Conservation (phyloP, 2,329 filamentous ascomycete genomes). For the Fusarium tanahbumbuense region DNA sequence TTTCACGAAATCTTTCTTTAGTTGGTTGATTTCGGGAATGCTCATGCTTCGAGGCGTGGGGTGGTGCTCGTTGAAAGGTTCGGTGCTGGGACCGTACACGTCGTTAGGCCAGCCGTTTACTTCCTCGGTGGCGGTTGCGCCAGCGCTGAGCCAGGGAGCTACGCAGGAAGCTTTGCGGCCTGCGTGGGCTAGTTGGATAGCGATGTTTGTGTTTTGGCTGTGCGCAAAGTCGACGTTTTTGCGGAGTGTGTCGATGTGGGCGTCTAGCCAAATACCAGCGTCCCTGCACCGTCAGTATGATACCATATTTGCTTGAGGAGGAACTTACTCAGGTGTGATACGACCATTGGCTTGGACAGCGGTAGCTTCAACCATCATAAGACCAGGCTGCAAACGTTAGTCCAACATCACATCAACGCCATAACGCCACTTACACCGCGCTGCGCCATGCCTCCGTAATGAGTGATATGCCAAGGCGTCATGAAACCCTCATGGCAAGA, state of each 20-base stretch:
- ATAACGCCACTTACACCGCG: slow-evolving; percentile 64
- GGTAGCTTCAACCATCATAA: slow-evolving; percentile 77
- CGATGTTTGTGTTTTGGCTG: slow-evolving; percentile 73
- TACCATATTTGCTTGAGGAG: background rate
- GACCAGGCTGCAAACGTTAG: slow-evolving; percentile 58
- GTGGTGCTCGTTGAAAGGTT: slow-evolving; percentile 69
- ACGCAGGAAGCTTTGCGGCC: slow-evolving; percentile 67
- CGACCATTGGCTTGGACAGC: slow-evolving; percentile 74
- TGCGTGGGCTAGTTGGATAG: slow-evolving; percentile 77
- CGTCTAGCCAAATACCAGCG: slow-evolving; percentile 72
- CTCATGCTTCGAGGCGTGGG: slow-evolving; percentile 74
- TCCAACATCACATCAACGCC: background rate
- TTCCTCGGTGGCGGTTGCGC: slow-evolving; percentile 59
- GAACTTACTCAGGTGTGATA: slow-evolving; percentile 70
- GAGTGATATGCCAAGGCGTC: slow-evolving; percentile 78
- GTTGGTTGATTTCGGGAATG: slow-evolving; percentile 69
- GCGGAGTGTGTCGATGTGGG: slow-evolving; percentile 70
- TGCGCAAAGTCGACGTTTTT: slow-evolving; percentile 74
- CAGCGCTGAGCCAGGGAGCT: slow-evolving; percentile 65
- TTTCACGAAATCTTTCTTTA: slow-evolving; percentile 70
- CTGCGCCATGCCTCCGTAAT: slow-evolving; percentile 77
- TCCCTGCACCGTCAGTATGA: slow-evolving; percentile 60
- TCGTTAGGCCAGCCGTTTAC: slow-evolving; percentile 65
- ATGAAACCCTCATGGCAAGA: slow-evolving; percentile 66
- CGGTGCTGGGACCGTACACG: slow-evolving; percentile 59